Conservation (phyloP, 2,329 filamentous ascomycete genomes). For the Diaporthe sp. region DNA sequence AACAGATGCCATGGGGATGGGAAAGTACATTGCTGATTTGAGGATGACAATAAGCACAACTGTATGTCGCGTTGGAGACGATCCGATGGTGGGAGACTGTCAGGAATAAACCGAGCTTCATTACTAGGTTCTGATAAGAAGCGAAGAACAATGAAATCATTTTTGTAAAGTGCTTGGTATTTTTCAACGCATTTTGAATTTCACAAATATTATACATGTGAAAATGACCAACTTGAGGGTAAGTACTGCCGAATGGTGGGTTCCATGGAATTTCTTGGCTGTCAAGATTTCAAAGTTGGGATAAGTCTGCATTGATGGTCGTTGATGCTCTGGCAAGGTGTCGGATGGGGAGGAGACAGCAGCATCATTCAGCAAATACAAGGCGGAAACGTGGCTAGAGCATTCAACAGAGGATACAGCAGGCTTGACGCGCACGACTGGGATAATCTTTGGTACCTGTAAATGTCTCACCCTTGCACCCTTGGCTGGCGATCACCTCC, state of each 20-base stretch:
- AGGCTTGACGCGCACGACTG: too few relatives aligned
- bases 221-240: background rate
- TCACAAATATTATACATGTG: background rate
- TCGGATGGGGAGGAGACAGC: background rate
- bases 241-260: background rate
- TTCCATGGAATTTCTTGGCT: too few relatives aligned
- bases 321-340: background rate
- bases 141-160: background rate
- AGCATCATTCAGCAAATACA: background rate
- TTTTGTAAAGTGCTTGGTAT: background rate
- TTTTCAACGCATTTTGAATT: background rate
- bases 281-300: background rate
- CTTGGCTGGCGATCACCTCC: background rate
- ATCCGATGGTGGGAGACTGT: background rate
- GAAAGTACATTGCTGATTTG: too few relatives aligned
- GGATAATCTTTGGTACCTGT: too few relatives aligned
- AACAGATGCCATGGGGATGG: background rate
- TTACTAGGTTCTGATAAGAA: background rate
- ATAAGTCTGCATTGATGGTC: background rate
- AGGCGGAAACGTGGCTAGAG: background rate
- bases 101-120: background rate
- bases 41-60: background rate
- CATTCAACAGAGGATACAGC: background rate
- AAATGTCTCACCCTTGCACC: constrained; percentile 19
- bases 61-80: background rate